Evolutionary conservation across 192 early-diverging fungal species (phyloP).

Genomic region (Neocallimastix lanati): DNA sequence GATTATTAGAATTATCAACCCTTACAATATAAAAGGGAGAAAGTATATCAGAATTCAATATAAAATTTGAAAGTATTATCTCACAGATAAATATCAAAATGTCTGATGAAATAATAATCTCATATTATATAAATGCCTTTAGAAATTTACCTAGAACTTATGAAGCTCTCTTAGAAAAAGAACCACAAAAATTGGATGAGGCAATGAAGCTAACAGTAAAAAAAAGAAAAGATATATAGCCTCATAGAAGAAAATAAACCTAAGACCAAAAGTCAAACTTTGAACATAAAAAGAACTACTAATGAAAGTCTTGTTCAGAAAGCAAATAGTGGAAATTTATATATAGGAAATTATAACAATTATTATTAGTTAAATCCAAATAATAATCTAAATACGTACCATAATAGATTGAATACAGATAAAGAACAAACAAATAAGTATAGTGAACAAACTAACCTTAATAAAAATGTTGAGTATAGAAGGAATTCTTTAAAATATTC

Average conservation of each 20-base stretch:
- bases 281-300: too few species aligned
- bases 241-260: too few species aligned
- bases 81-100: neutral
- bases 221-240: too few species aligned
- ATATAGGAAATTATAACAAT: too few species aligned
- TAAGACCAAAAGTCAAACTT: too few species aligned
- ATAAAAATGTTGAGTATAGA: neutral
- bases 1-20: neutral
- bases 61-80: neutral
- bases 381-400: too few species aligned
- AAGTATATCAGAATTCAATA: neutral
- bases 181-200: neutral
- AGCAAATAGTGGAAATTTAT: too few species aligned
- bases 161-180: neutral
- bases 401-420: too few species aligned
- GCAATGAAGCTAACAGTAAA: neutral
- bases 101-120: neutral
- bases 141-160: neutral
- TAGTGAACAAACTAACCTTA: neutral
- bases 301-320: too few species aligned
- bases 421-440: too few species aligned
- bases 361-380: too few species aligned
- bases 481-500: neutral
- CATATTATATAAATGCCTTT: neutral
- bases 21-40: neutral